Base-by-base conservation (phyloP, 169 alveolate genomes). In the Theileria annulata region DNA sequence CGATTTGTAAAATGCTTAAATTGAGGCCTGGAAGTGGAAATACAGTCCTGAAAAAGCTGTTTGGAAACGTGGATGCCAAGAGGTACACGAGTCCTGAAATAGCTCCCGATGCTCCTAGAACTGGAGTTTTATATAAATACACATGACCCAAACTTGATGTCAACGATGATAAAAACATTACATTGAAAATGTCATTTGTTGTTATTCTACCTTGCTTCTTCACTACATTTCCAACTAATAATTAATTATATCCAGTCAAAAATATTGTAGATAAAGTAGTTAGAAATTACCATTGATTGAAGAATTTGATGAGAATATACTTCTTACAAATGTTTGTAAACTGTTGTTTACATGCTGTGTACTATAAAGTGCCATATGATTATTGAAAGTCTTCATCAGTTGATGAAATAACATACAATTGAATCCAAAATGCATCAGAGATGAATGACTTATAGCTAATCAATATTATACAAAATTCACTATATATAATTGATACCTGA, bases 71-170 rank as follows among this genome's bases (percentile, higher is more conserved):
- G 30, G 93, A 71, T 13, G 94, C 89, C 71, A 90, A 56, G 51
- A 87, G 72, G 42, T 79, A 90, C 23, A 87, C 33, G 15, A 90
- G 88, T 0, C 94, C 94, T 77, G 91, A 87, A 30, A 90, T 86
- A n/a, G 93, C 86, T 35, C 94, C 94, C 0, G 93, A 87, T 17
- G 94, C 94, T 21, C 94, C 94, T 33, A 87, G 37, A n/a, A 90
- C 80, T 49, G 91, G 92, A 56, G 85, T 87, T 23, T 75, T 31
- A 62, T 82, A 82, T 42, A 82, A 23, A 66, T 5, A 48, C 27
- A 76, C 85, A 42, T 82, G 89, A 35, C 89, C 89, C 68, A 82
- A 28, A 35, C 82, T 67, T 48, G 89, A 82, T 9, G 56, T 69
- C 10, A 75, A 12, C 19, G 87, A 67, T 13, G 89, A 82, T 33